phyloP scores from a whole-genome alignment of 352 stramenopile species.

The Globisporangium orthogonon region DNA sequence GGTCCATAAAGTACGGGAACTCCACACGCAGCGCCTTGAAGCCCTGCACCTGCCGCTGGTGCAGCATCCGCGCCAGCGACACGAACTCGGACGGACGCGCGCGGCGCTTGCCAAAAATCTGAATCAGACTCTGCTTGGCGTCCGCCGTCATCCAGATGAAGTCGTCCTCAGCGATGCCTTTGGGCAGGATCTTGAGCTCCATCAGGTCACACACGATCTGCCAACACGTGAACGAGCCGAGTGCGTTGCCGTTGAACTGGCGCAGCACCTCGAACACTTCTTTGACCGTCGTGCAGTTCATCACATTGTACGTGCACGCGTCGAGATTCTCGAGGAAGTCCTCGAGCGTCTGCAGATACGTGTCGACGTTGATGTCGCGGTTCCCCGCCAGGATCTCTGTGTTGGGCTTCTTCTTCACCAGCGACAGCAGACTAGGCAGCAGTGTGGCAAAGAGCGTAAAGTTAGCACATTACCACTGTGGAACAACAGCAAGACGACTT shows the following conservation, averaged over 20 bases:
- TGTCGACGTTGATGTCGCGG: slow-evolving; percentile 45
- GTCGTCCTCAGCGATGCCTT: slow-evolving; percentile 51
- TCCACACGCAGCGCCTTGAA: slow-evolving; percentile 79
- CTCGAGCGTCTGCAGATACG: slow-evolving; percentile 63
- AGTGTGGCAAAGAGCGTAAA: background rate
- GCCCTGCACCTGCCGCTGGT: slow-evolving; percentile 69
- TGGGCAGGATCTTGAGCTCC: slow-evolving; percentile 59
- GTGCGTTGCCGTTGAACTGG: slow-evolving; percentile 58
- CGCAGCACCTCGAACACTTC: slow-evolving; percentile 58
- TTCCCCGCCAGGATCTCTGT: slow-evolving; percentile 43
- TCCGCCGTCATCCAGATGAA: slow-evolving; percentile 80
- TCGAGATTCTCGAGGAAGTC: slow-evolving; percentile 64
- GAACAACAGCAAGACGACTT: background rate
- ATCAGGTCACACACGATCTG: slow-evolving; percentile 77
- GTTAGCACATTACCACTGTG: background rate
- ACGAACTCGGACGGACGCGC: slow-evolving; percentile 64
- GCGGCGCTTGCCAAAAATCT: slow-evolving; percentile 78
- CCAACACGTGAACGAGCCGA: slow-evolving; percentile 87
- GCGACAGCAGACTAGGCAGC: slow-evolving; percentile 25
- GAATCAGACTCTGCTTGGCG: slow-evolving; percentile 70
- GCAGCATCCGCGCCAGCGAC: slow-evolving; percentile 52
- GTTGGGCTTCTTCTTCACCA: slow-evolving; percentile 52
- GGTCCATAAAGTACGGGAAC: slow-evolving; percentile 75
- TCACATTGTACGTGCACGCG: slow-evolving; percentile 46
- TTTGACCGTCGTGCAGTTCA: slow-evolving; percentile 35